Conservation (phyloP, 345 rosid species). For the Moricandia arvensis region DNA sequence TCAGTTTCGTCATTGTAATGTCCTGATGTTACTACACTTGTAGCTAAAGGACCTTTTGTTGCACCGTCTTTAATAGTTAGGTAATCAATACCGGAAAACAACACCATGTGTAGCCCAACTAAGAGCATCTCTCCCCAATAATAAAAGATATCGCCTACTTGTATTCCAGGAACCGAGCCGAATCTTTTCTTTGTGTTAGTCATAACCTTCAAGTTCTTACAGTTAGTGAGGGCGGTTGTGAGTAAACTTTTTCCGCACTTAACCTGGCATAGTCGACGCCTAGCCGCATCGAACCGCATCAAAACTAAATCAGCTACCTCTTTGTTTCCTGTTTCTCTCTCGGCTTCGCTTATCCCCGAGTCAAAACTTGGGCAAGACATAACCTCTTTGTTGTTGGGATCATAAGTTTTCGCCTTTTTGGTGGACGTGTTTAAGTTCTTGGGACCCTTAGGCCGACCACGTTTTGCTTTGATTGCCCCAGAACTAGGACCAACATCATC, state of each 20-base stretch:
- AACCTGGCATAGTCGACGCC: slow-evolving; percentile 50
- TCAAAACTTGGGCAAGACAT: background rate
- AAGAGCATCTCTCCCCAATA: slow-evolving; percentile 57
- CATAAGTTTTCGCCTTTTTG: background rate
- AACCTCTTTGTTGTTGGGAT: background rate
- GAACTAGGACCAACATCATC: background rate
- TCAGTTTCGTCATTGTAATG: slow-evolving; percentile 51
- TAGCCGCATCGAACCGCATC: slow-evolving; percentile 44
- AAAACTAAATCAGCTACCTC: slow-evolving; percentile 40
- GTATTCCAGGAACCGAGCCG: slow-evolving; percentile 59
- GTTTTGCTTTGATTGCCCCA: background rate
- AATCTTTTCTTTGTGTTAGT: slow-evolving; percentile 54
- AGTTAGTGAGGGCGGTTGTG: slow-evolving; percentile 29
- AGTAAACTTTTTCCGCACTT: slow-evolving; percentile 33
- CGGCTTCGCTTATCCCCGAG: slow-evolving; percentile 24
- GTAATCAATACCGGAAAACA: slow-evolving; percentile 62
- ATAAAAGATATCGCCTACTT: slow-evolving; percentile 64
- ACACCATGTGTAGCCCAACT: slow-evolving; percentile 52
- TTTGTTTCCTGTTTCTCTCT: slow-evolving; percentile 43
- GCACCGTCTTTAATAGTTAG: background rate
- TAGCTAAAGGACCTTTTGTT: background rate
- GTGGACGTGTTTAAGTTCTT: background rate
- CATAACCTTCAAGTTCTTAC: slow-evolving; percentile 46
- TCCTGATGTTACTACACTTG: slow-evolving; percentile 62
- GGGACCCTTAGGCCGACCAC: slow-evolving; percentile 8